Evolutionary conservation across 148 eudicot genomes (phyloP).

Genomic region (Camellia granthamiana): DNA sequence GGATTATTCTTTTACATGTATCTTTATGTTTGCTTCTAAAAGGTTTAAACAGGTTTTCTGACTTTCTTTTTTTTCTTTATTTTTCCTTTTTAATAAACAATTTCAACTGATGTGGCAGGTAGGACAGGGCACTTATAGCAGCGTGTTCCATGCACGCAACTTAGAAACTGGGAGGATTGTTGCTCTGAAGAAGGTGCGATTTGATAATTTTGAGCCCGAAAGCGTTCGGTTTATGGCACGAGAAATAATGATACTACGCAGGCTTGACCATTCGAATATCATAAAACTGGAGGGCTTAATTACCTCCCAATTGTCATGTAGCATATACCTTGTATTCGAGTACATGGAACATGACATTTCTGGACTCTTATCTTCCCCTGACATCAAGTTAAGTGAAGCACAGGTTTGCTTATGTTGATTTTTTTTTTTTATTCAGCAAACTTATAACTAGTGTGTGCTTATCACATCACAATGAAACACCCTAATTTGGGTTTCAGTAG

Average conservation of each 20-base stretch:
- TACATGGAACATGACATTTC: slow-evolving; percentile 94
- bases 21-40: background rate
- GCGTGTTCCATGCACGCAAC: slow-evolving; percentile 78
- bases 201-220: slow-evolving; percentile 88
- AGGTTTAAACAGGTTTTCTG: background rate
- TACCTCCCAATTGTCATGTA: slow-evolving; percentile 71
- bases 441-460: background rate
- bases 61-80: too few relatives aligned
- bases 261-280: slow-evolving; percentile 85
- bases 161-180: slow-evolving; percentile 71
- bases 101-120: slow-evolving; percentile 39
- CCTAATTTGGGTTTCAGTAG: background rate
- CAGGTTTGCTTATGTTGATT: slow-evolving; percentile 48
- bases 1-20: background rate
- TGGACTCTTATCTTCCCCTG: slow-evolving; percentile 76
- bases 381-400: slow-evolving; percentile 69
- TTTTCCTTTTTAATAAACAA: background rate
- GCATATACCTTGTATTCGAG: slow-evolving; percentile 88
- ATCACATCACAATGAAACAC: background rate
- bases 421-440: background rate
- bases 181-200: slow-evolving; percentile 87
- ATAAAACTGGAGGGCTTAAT: slow-evolving; percentile 86
- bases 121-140: slow-evolving; percentile 92
- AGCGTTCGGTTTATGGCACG: slow-evolving; percentile 95
- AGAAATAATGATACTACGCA: slow-evolving; percentile 74